Base-by-base conservation (phyloP, 1,284 basidiomycete genomes). In the Austroboletus olivaceoglutinosus region DNA sequence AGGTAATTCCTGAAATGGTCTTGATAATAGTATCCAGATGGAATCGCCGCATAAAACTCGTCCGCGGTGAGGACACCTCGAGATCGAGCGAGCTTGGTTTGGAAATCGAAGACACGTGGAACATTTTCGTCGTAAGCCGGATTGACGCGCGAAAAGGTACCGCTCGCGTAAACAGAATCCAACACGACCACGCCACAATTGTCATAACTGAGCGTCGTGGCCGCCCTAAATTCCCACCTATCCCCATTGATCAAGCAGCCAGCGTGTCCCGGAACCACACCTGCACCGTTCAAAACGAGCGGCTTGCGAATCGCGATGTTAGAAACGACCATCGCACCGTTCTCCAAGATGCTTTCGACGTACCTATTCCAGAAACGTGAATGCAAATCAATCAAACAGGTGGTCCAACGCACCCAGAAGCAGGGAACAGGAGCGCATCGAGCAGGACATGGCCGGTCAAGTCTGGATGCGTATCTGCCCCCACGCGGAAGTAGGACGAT, bases 261-360 rank as follows among this genome's bases (percentile, higher is more conserved):
- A 9, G 54, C 65, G 16, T 65, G 63, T 0, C 39, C 51, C 9
- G 62, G 65, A 15, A 25, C 5, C 9, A 50, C 54, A 33, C 53
- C 60, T 3, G 58, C 4, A 2, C 52, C 58, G 2, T 38, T 50
- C 25, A 65, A 56, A 31, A 65, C 60, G 27, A 65, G 57, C 0
- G 65, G 63, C 30, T 65, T 65, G 51, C 60, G 62, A 5, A 65
- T 65, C 3, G 46, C 33, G 39, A 66, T 48, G 31, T 66, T 50
- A 23, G 19, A 55, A 1, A 57, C 57, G 10, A 66, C 54, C 65
- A 68, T 67, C 5, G 65, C 64, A 6, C 63, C 63, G n/a, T 62
- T 65, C 50, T 65, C 65, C 33, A 68, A 25, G 19, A 68, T 64
- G 23, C 63, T 63, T 46, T 65, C 64, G 15, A 65, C 30, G 18